Base-by-base conservation (phyloP, 169 alveolate species). In the Plasmodium yoelii region DNA sequence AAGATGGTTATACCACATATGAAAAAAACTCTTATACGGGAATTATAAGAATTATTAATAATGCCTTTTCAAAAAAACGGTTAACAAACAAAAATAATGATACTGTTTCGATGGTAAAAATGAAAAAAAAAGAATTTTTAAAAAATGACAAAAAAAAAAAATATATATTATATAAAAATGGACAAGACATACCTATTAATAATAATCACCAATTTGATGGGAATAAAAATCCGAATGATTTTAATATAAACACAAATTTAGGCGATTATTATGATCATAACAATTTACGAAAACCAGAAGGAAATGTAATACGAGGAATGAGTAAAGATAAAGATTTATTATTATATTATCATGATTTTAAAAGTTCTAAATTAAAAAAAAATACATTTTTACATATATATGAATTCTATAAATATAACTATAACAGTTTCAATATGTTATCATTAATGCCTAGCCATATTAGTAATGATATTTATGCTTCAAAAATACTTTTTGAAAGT, bases 401-500 rank as follows among this genome's bases (percentile, higher is more conserved):
- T 49, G 90, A 82, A 68, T 82, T 67, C 42, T 82, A 82, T 24
- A 82, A 39, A 56, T 68, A 67, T 57, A 82, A 82, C 47, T 13
- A 39, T 57, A 69, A 69, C 47, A 44, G 18, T 3, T 82, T 82
- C 57, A 82, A 82, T 57, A 28, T 68, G 44, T 44, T 82, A 10
- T 82, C 90, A 15, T 26, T 82, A 57, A 82, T 82, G 90, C 90
- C 90, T 19, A 82, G 90, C 63, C 84, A 82, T 47, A 49, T 82
- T 10, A 13, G 73, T n/a, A 70, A 56, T 49, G 57, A 82, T 68
- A 64, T 46, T 0, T 51, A 67, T 56, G 86, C 82, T 8, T 87
- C 92, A 49, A 87, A 72, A 57, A 91, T 89, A 13, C 70, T 90
- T 18, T 73, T 93, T 49, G 94, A 90, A 60, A 77, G 93, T 44